Base-by-base conservation (phyloP, 2,329 filamentous ascomycete genomes). In the Verticillium zaregamsianum region DNA sequence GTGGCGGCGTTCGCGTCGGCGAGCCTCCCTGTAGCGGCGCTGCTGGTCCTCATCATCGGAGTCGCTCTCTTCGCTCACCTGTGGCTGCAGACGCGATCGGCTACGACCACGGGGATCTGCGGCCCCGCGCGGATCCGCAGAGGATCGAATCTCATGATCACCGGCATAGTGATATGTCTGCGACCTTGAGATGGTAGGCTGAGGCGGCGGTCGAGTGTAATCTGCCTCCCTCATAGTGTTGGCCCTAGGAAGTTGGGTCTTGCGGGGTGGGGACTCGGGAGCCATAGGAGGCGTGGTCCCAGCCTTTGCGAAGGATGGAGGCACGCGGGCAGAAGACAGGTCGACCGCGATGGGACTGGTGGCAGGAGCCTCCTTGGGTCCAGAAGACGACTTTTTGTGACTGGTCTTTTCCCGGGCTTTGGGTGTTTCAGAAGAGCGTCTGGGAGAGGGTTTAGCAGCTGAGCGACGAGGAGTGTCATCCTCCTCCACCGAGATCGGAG, bases 41-140 rank as follows among this genome's bases (percentile, higher is more conserved):
- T 31, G 23, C 11, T 72, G 71, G 23, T 74, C 70, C 45, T 71
- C 69, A 1, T 76, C 76, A 14, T 77, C 74, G 0, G 69, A 71
- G 5, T 78, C 76, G 3, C 64, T 70, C 4, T 76, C 71, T 3
- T 72, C 72, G 11, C 69, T 66, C 15, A 71, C 68, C 62, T 79
- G 77, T 6, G 76, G 33, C 8, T 77, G 72, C 66, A 72, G 66
- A 55, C 72, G 73, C 12, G 74, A 76, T 17, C 77, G 76, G 33
- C 68, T 68, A 31, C 77, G 77, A 8, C 77, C 77, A 5, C 76
- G 75, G 6, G 68, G 64, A 11, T 73, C 69, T 2, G 63, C 33
- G 12, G 60, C 56, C 25, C 23, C 32, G 14, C 45, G 25, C 49
- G 40, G 40, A 12, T 49, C 40, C 23, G 54, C 25, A 52, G 45